A percentile compares a stretch with the other conserved stretches of the same genome.
These are phyloP conservation scores for Fomes fomentarius DNA, from an alignment of 1,284 basidiomycete genomes.

Conservation along the genomic window DNA sequence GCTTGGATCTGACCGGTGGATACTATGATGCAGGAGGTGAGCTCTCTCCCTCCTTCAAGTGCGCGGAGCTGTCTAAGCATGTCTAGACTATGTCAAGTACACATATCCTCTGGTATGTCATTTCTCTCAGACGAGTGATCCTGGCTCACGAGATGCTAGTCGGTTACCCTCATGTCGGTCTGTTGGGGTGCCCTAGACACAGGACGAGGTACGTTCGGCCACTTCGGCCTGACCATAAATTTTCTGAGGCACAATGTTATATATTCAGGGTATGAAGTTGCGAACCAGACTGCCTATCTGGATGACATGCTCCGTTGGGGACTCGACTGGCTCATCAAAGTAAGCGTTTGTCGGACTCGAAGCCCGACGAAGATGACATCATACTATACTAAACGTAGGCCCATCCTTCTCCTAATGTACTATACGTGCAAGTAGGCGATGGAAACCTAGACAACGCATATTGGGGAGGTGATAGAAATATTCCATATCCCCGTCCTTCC, in stretches of 20 bases:
- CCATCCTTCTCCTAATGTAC: conserved; percentile 72
- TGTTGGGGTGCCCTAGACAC: conserved; percentile 88
- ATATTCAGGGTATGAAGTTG: conserved; percentile 71
- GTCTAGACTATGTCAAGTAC: conserved; percentile 84
- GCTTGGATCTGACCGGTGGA: conserved; percentile 81
- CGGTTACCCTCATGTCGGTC: conserved; percentile 80
- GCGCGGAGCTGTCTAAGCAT: neutral
- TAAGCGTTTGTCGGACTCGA: conserved; percentile 40
- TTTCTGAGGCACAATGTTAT: no score
- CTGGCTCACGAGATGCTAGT: conserved; percentile 40
- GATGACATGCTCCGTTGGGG: conserved; percentile 90
- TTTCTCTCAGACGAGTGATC: neutral
- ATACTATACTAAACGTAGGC: conserved; percentile 51
- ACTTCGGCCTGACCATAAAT: neutral
- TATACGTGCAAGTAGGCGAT: conserved; percentile 79
- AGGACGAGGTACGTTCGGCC: conserved; percentile 60
- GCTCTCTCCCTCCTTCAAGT: conserved; percentile 8
- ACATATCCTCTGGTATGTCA: conserved; percentile 73
- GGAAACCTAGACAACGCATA: conserved; percentile 74
- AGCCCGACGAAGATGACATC: conserved; percentile 15
- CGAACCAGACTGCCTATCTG: conserved; percentile 87
- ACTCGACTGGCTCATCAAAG: conserved; percentile 90
- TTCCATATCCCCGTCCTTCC: conserved; percentile 75
- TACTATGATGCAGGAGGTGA: conserved; percentile 90
- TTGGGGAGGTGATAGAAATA: conserved; percentile 86